Percentiles rank a stretch among this genome's conserved stretches.
Evolutionary conservation across 129 eudicot species (phyloP).

Genomic region (Oenanthe sinensis): DNA sequence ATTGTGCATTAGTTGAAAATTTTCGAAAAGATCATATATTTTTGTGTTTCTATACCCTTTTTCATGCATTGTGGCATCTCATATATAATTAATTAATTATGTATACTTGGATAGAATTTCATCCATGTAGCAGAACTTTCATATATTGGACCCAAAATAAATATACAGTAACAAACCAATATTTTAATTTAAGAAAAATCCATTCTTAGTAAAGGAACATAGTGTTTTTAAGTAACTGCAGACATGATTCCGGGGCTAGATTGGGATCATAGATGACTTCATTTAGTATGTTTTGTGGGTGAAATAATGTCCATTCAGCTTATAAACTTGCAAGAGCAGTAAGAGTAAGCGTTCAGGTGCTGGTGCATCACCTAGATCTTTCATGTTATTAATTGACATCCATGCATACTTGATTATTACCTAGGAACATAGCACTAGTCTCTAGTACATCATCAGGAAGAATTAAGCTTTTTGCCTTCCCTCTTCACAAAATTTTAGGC

Average conservation of each 20-base stretch:
- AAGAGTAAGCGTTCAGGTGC: not conserved
- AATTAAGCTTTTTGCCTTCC: not conserved
- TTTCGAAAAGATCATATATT: not conserved
- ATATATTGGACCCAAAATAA: not conserved
- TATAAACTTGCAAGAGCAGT: not conserved
- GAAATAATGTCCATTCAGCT: not conserved
- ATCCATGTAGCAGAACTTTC: not conserved
- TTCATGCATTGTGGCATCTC: not conserved
- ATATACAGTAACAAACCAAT: not conserved
- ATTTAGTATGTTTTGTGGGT: not conserved
- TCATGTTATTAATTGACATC: not conserved
- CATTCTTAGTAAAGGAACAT: not conserved
- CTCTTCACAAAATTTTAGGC: slow-evolving; percentile 39
- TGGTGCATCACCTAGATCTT: not conserved
- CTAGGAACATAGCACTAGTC: not conserved
- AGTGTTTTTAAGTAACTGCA: not conserved
- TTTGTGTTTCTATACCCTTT: not conserved
- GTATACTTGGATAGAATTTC: not conserved
- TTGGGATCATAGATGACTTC: not conserved
- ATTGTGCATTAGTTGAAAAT: not conserved
- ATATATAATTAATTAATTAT: not conserved
- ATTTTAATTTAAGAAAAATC: not conserved
- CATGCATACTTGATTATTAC: not conserved
- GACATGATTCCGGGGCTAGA: not conserved
- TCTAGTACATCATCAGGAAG: not conserved